Conservation (phyloP, 345 rosid species). For the Anacardium occidentale region DNA sequence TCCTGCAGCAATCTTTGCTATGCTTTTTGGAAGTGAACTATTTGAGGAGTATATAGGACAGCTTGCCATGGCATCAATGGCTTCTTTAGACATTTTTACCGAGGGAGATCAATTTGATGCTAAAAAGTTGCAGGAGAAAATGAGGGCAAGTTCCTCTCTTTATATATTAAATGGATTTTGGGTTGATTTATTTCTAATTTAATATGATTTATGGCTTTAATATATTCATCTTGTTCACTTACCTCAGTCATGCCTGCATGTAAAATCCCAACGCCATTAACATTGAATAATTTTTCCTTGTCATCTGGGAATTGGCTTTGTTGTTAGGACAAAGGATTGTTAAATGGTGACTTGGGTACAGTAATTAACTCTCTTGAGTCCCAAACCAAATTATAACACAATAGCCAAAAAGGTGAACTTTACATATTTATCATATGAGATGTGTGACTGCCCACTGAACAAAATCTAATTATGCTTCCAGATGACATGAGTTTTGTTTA, state of each 20-base stretch:
- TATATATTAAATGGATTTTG: neutral
- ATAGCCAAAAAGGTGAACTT: neutral
- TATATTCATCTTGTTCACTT: neutral
- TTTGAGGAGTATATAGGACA: conserved; percentile 93
- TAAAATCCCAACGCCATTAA: neutral
- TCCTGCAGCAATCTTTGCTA: conserved; percentile 93
- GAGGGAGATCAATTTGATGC: conserved; percentile 87
- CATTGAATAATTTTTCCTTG: neutral
- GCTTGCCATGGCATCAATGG: conserved; percentile 99
- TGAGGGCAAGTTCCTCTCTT: conserved; percentile 53
- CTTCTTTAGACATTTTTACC: conserved; percentile 81
- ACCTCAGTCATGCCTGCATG: neutral
- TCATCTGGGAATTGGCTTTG: neutral
- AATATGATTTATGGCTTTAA: neutral
- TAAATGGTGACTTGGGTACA: neutral
- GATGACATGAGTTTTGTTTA: neutral
- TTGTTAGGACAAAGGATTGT: neutral
- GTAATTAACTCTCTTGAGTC: neutral
- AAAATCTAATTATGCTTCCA: neutral
- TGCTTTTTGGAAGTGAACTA: conserved; percentile 99
- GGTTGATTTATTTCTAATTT: neutral
- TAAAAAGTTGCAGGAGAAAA: conserved; percentile 83
- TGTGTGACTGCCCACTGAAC: neutral
- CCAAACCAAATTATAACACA: neutral
- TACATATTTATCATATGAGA: neutral